phyloP scores from a whole-genome alignment of 2,329 filamentous ascomycete genomes.

The Diatrype stigma region DNA sequence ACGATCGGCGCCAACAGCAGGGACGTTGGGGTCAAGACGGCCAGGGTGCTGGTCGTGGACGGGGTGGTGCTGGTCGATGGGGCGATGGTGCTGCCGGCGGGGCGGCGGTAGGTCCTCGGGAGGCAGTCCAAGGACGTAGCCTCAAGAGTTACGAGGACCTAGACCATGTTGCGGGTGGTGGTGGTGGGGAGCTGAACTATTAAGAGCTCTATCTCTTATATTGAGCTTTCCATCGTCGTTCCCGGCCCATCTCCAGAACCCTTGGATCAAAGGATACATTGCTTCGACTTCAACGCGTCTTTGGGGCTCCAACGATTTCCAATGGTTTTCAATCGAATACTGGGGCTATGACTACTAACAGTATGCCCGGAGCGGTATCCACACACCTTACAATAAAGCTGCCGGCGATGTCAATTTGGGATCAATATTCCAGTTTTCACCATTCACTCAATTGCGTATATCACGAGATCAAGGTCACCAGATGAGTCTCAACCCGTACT shows the following conservation, averaged over 20 bases:
- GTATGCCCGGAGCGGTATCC: too few species aligned
- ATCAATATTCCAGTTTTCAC: too few species aligned
- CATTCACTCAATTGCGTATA: too few species aligned
- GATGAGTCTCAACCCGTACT: too few species aligned
- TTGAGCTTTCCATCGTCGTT: too few species aligned
- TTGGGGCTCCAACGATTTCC: too few species aligned
- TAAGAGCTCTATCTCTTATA: constrained; percentile 35
- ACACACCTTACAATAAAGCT: not conserved
- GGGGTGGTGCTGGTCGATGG: constrained; percentile 56
- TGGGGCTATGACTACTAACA: too few species aligned
- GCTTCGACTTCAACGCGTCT: not conserved
- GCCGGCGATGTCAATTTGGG: not conserved
- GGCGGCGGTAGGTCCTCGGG: constrained; percentile 75
- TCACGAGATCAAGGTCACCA: too few species aligned
- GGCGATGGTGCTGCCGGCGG: constrained; percentile 70
- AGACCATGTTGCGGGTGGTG: constrained; percentile 74
- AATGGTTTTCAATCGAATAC: too few species aligned
- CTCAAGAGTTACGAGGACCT: constrained; percentile 97
- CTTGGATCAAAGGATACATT: not conserved
- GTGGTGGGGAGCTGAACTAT: constrained; percentile 85
- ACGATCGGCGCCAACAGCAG: constrained; percentile 63
- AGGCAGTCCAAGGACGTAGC: constrained; percentile 88
- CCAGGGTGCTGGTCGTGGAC: constrained; percentile 48
- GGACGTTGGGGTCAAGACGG: constrained; percentile 45
- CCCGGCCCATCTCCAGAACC: not conserved